Percentiles rank a stretch among this genome's conserved stretches.
phyloP scores from a whole-genome alignment of 2,329 filamentous ascomycete genomes.

The Botrytis byssoidea region DNA sequence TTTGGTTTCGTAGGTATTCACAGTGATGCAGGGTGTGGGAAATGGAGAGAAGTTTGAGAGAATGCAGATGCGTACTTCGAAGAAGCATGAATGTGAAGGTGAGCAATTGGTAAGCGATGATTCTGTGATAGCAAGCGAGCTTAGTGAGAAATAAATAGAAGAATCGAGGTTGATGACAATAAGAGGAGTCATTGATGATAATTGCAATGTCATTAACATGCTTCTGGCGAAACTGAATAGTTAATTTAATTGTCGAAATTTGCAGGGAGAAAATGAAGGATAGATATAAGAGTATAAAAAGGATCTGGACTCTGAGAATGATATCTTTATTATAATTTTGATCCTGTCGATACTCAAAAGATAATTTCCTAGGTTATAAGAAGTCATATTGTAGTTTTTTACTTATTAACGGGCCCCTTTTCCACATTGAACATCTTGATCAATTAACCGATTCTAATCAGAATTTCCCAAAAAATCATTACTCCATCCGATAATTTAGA shows the following conservation, averaged over 20 bases:
- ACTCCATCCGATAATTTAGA: fast-evolving
- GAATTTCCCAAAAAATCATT: too few relatives aligned
- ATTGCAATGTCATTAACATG: fast-evolving
- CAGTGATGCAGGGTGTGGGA: fast-evolving
- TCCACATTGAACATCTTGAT: fast-evolving
- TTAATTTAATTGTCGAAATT: fast-evolving
- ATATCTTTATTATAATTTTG: too few relatives aligned
- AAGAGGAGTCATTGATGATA: not conserved
- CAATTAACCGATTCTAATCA: too few relatives aligned
- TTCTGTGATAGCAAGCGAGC: not conserved
- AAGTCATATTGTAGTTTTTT: fast-evolving
- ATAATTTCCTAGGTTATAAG: too few relatives aligned
- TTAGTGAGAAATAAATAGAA: not conserved
- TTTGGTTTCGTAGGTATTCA: fast-evolving
- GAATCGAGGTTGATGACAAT: not conserved
- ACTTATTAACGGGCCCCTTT: too few relatives aligned
- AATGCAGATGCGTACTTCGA: not conserved
- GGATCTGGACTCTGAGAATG: too few relatives aligned
- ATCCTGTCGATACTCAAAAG: too few relatives aligned
- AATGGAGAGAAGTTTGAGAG: not conserved
- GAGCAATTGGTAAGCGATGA: not conserved
- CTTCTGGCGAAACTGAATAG: too few relatives aligned
- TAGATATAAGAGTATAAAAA: too few relatives aligned
- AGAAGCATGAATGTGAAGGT: not conserved
- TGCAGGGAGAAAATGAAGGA: too few relatives aligned